Base-by-base conservation (phyloP, 208 protist species). In the Novymonas esmeraldas region DNA sequence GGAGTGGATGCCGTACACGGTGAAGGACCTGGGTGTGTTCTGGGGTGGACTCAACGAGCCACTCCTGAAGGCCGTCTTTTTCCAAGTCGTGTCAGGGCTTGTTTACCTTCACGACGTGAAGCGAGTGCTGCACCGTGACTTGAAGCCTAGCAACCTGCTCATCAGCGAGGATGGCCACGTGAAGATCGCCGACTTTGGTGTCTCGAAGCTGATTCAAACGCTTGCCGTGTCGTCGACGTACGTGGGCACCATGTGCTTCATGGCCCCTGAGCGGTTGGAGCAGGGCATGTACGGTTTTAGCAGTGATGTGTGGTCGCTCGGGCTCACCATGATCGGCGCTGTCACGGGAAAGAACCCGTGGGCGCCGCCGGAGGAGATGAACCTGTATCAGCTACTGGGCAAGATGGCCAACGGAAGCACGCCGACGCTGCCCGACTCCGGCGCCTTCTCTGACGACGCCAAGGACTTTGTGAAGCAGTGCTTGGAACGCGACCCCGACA, bases 61-160 rank as follows among this genome's bases (percentile, higher is more conserved):
- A 1, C 84, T 96, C 26, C 65, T 96, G 22, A 85, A 88, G 56
- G 84, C 90, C 56, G 78, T 92, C 16, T 89, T 92, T 58, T 96
- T 92, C 48, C 90, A 96, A 73, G 88, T 96, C 28, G 81, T 96
- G 5, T 90, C 82, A 11, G 90, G 88, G 0, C 76, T 96, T 0
- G 81, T 89, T 33, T 96, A 94, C 60, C 78, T 96, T 13, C 90
- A 96, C 62, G 83, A 92, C 56, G 81, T 77, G 33, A 94, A 96
- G 71, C 87, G 88, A 6, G 88, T 94, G 22, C 90, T 99, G 48
- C 98, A 99, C 74, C 77, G 98, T 22, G 98, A 99, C 64, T 59
- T 99, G 45, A 99, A 99, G 74, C 98, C 98, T 36, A 94, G 85
- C 68, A 99, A 99, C 81, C 66, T 99, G 24, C 89, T 99, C 13